phyloP scores from a whole-genome alignment of 2,329 filamentous ascomycete species.

The Colletotrichum sp. region DNA sequence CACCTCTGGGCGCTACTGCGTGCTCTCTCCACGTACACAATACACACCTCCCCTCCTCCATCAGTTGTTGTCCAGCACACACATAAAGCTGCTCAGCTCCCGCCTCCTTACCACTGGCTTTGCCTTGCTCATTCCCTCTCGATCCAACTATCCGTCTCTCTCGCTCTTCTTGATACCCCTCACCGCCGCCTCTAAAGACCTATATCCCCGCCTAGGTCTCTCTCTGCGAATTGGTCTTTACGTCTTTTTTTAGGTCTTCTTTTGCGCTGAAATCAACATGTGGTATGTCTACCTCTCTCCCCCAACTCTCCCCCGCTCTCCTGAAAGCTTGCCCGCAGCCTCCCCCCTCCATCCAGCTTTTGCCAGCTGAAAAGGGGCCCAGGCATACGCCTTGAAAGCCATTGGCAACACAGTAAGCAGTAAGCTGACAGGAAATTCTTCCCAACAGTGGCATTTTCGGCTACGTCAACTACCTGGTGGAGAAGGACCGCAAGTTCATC shows the following conservation, averaged over 20 bases:
- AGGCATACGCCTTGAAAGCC: not conserved
- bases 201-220: not conserved
- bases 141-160: slow-evolving; percentile 20
- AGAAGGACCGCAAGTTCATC: slow-evolving; percentile 97
- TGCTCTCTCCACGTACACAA: slow-evolving; percentile 21
- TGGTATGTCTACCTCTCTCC: slow-evolving; percentile 24
- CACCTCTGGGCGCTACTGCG: slow-evolving; percentile 11
- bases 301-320: slow-evolving; percentile 1
- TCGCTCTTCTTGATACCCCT: slow-evolving; percentile 22
- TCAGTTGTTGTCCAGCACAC: slow-evolving; percentile 6
- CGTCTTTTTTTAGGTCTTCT: slow-evolving; percentile 8
- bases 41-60: slow-evolving; percentile 16
- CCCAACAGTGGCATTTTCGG: slow-evolving; percentile 85
- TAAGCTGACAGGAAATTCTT: slow-evolving; percentile 17
- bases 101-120: slow-evolving; percentile 16
- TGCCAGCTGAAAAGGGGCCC: not conserved
- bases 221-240: slow-evolving; percentile 17
- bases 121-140: slow-evolving; percentile 12
- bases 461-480: slow-evolving; percentile 99
- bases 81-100: slow-evolving; percentile 27
- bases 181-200: not conserved
- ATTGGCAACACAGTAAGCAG: slow-evolving; percentile 21
- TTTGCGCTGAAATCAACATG: slow-evolving; percentile 24
- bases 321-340: slow-evolving; percentile 9
- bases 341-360: not conserved